phyloP scores from a whole-genome alignment of 345 rosid species.

The Nephelium lappaceum region DNA sequence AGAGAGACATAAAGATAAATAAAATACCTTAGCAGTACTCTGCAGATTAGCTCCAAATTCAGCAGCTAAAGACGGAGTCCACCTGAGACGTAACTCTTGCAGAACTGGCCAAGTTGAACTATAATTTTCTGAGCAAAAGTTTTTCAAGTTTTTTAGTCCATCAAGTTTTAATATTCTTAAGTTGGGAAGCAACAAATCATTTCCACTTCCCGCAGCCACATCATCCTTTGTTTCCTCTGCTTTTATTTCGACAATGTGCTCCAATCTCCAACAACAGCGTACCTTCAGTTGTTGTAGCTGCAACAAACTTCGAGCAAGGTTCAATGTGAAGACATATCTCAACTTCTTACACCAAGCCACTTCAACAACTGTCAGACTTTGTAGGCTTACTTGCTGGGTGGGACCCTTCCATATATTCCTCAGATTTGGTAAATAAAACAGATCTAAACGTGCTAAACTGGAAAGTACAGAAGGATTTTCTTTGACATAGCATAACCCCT shows the following conservation, averaged over 20 bases:
- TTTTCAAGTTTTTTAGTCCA: background rate
- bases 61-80: too few species aligned
- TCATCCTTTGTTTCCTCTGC: background rate
- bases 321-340: background rate
- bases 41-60: too few species aligned
- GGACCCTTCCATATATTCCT: slow-evolving; percentile 17
- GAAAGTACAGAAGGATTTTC: background rate
- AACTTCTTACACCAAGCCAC: background rate
- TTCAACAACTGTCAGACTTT: background rate
- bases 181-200: background rate
- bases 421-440: background rate
- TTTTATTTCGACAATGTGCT: background rate
- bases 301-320: slow-evolving; percentile 5
- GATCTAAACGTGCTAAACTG: background rate
- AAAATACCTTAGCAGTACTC: background rate
- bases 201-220: background rate
- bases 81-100: background rate
- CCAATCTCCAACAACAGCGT: background rate
- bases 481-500: background rate
- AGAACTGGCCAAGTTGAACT: background rate
- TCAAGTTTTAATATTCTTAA: background rate
- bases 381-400: background rate
- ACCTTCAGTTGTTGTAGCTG: background rate
- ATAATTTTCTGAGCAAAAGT: background rate
- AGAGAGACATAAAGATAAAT: background rate